Conservation (phyloP, 768 basidiomycete species). For the Mycena galericulata region DNA sequence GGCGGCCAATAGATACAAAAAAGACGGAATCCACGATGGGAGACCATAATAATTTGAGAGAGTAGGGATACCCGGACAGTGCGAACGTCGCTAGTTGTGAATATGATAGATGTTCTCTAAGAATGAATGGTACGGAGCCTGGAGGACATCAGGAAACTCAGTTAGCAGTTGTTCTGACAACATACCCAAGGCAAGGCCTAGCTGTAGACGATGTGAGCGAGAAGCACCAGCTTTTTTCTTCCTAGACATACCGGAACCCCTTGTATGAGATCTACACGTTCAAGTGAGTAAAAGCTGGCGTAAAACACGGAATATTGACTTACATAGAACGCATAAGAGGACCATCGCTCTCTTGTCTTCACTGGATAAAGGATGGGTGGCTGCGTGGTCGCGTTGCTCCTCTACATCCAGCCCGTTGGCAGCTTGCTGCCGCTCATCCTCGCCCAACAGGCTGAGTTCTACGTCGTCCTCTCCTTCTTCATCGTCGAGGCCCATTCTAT, state of each 20-base stretch:
- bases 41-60: conserved; percentile 96
- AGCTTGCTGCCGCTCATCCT: conserved; percentile 64
- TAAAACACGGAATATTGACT: conserved; percentile 43
- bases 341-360: conserved; percentile 88
- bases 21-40: conserved; percentile 96
- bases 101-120: conserved; percentile 95
- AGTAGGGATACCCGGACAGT: conserved; percentile 94
- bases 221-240: conserved; percentile 21
- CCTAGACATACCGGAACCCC: conserved; percentile 83
- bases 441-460: conserved; percentile 70
- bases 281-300: conserved; percentile 24
- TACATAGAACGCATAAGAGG: conserved; percentile 88
- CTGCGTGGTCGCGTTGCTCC: conserved; percentile 29
- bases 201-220: conserved; percentile 50
- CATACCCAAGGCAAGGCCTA: conserved; percentile 90
- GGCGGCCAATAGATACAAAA: conserved; percentile 83
- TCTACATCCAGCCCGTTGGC: conserved; percentile 57
- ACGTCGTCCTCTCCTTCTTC: conserved; percentile 64
- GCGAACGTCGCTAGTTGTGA: conserved; percentile 96
- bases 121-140: conserved; percentile 97
- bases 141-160: conserved; percentile 11
- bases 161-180: conserved; percentile 3
- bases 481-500: conserved; percentile 41
- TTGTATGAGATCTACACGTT: conserved; percentile 75
- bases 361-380: conserved; percentile 27